Evolutionary conservation across 345 rosid genomes (phyloP), one percentile per base, ranked within the genome.

Genomic region (Streptanthus diversifolius): DNA sequence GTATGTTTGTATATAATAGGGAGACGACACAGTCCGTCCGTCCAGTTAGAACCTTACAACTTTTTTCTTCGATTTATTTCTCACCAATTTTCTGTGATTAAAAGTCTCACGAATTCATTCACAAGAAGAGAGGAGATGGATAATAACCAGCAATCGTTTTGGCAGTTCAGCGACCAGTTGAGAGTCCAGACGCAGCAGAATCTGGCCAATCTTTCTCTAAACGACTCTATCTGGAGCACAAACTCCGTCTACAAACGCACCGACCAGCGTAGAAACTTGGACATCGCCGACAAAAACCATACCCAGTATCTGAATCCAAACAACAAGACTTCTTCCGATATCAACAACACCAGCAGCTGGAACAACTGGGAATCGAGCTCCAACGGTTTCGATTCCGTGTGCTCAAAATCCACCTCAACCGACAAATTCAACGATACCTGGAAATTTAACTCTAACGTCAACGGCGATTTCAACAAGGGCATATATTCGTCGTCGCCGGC

Each of bases 131-230:
- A 30, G 15, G 36, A 59, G 59, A 90, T 95, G 99, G 98, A 88
- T 74, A 88, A 81, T 73, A 88, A 81, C 36, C 92, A 90, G 84
- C 97, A 91, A 61, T 85, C 97, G 0, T 95, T 95, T 79, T 92
- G 86, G 83, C 97, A 92, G 53, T 95, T 95, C 86, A 90, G 98
- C 63, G 99, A 95, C 73, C 96, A 95, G 71, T 79, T 95, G n/a
- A 81, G 99, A 78, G 54, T 82, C 12, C 97, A 95, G 13, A 67
- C 80, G 7, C 78, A 90, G 0, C 45, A 61, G 11, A 86, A 82
- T 81, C 60, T 90, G 25, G 87, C 92, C n/a, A 88, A 85, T 73
- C 84, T 90, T 17, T 90, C 98, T 3, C 85, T 88, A 47, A 90
- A 85, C 62, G 97, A 95, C 48, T 91, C 99, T 1, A 95, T 95